Base-by-base conservation (phyloP, 1,284 basidiomycete genomes). In the Marasmius sp. region DNA sequence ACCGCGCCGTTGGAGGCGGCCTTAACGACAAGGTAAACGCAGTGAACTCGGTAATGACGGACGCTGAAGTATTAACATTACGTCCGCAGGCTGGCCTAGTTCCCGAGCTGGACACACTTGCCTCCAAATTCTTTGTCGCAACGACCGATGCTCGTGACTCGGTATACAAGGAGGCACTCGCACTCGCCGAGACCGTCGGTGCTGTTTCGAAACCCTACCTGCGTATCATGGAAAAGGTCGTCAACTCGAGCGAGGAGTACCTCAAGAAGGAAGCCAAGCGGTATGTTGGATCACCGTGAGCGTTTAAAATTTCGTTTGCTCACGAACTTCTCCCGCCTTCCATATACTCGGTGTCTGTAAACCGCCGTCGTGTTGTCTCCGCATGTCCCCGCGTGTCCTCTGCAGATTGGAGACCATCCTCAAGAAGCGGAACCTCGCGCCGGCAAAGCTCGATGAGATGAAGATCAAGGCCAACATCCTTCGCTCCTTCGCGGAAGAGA, bases 381-480 rank as follows among this genome's bases (percentile, higher is more conserved):
- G n/a, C 36, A 38, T 49, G 27, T 34, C 34, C 51, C 18, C 41
- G 49, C 53, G 20, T 62, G 16, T 34, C 18, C 36, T 2, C n/a
- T 60, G 52, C 63, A 92, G 89, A n/a, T 75, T 92, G 63, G 77
- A 79, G 58, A 82, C 81, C 65, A 89, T 95, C 69, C 80, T 95
- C 62, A 78, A 80, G 71, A 94, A 94, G 79, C 85, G 87, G 61
- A 87, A 82, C 41, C 79, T 98, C 47, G 82, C 91, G 5, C 81
- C 85, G 0, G 76, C 82, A 58, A 98, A 98, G 79, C 79, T 96
- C 50, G 97, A 99, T 74, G 95, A 98, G 80, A 88, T 98, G 70
- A 93, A 94, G 78, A 85, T 92, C 75, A 97, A 96, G 81, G 83
- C 85, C 57, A 98, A 98, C 79, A 86, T 97, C 67, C 85, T 97